These are phyloP conservation scores for Ustilago shanxiensis DNA, from an alignment of 1,284 basidiomycete species.

Conservation along the genomic window DNA sequence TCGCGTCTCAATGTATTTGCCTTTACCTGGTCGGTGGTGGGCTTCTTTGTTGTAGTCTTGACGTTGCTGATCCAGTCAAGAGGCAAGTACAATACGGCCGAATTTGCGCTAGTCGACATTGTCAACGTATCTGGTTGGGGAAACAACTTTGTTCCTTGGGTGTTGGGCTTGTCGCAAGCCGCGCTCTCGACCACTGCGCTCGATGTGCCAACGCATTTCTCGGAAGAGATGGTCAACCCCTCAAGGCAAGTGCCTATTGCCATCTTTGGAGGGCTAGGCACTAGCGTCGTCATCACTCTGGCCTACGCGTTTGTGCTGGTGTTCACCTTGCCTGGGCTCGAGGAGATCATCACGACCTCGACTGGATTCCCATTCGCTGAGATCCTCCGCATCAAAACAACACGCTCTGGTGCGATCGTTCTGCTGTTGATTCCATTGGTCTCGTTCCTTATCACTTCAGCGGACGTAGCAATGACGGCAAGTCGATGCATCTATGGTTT, in stretches of 20 bases:
- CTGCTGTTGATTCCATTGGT: conserved; percentile 33
- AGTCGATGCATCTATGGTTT: conserved; percentile 28
- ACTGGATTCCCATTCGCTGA: conserved; percentile 48
- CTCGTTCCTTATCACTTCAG: conserved; percentile 23
- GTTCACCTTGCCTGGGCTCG: conserved; percentile 32
- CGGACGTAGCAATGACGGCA: conserved; percentile 33
- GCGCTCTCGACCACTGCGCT: conserved; percentile 39
- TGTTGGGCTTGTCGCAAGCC: conserved; percentile 29
- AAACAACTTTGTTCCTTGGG: conserved; percentile 37
- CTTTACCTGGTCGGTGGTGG: conserved; percentile 32
- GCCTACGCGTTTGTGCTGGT: conserved; percentile 34
- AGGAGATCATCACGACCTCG: conserved; percentile 14
- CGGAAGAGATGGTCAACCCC: conserved; percentile 34
- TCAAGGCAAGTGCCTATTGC: conserved; percentile 26
- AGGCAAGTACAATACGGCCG: conserved; percentile 33
- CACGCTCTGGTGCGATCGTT: conserved; percentile 27
- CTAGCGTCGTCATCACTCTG: conserved; percentile 25
- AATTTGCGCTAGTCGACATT: conserved; percentile 35
- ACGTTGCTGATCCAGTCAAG: conserved; percentile 29
- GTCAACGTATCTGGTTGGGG: conserved; percentile 36
- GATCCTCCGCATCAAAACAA: conserved; percentile 29
- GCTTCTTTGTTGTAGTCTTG: conserved; percentile 20
- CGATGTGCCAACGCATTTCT: conserved; percentile 37
- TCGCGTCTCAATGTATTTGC: conserved; percentile 29
- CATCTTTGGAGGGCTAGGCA: conserved; percentile 23